Evolutionary conservation across 495 filamentous ascomycete genomes (phyloP), one percentile per base, ranked within the genome.

Genomic region (Penicillium lividum): DNA sequence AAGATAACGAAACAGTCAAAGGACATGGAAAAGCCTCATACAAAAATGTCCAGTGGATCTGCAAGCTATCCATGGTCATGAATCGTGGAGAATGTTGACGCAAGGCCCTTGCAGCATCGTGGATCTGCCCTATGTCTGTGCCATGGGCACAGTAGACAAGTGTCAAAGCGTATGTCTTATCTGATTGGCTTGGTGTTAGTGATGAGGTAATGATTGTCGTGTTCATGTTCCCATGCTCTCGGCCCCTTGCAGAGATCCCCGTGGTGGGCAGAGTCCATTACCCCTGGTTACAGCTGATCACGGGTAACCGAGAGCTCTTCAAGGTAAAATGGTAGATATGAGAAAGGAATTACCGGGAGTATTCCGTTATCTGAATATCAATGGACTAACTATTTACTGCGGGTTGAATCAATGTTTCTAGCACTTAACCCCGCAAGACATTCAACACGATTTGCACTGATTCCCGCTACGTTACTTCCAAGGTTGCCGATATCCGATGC

Each of bases 11-110:
- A 2, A 1, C 22, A 22, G 22, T 2, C 22, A 22, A 22, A 2
- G 10, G 11, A 49, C 13, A 31, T 31, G 46, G 46, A 49, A 33
- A 33, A 49, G 28, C 46, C 46, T 49, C 46, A 49, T 49, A 31
- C 4, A 49, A 16, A 28, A 5, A 48, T 2, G 46, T 3, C 9
- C 46, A 49, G 31, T 31, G 27, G 15, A 18, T 13, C 16, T 49
- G 3, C 46, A 49, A 7, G 46, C 31, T 31, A 16, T 16, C 25
- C 4, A 49, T 22, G 22, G 22, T 22, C 27, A 25, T 22, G 43
- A 16, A 28, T 27, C 46, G 46, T 30, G 46, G 46, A 11, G 46
- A 49, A 49, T 49, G 27, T 11, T 49, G 28, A 15, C 27, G 46
- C 46, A 49, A 49, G 46, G 46, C 27, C 31, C 46, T 27, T 28